Base-by-base conservation (phyloP, 2,329 filamentous ascomycete species). In the Aspergillus chevalieri region DNA sequence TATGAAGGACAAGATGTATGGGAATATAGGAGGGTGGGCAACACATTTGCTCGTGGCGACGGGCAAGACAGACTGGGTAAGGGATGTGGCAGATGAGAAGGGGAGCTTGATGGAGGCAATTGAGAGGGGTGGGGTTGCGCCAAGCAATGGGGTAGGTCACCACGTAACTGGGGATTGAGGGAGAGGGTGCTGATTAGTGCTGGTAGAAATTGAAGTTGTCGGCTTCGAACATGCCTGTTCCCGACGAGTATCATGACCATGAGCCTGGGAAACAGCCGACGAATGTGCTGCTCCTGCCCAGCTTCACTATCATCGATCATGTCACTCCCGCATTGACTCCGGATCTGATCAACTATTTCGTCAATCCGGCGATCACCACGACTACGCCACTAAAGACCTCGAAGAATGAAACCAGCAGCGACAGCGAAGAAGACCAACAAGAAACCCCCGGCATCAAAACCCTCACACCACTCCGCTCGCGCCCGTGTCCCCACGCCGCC, bases 191-290 rank as follows among this genome's bases (percentile, higher is more conserved):
- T 43, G 21, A 44, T 97, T 24, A 36, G 21, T 22, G 21, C 21
- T 22, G 1, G 14, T 60, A 92, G 86, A 85, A 80, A 69, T 78
- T 96, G 57, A 95, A 94, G 83, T 80, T 97, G 43, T 95, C 89
- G 6, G 92, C 92, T 43, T 93, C 87, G 56, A 91, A 96, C 71
- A 94, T 96, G 54, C 88, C 87, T 12, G 84, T 89, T 1, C 89
- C 90, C 22, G 73, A 79, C 44, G 74, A 80, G 62, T 78, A 80
- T 62, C 79, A 85, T 67, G 53, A 78, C 74, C 43, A 74, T 72
- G 62, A 79, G 78, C 62, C 84, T 50, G 69, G 75, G 49, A 57
- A 75, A 59, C 72, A 78, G 75, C 86, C 88, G 4, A 95, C 91
- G 3, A 88, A 83, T 5, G 82, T 92, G 15, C 78, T 96, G 34